Base-by-base conservation (phyloP, 768 basidiomycete genomes). In the Brasilioporus rufonigricans region DNA sequence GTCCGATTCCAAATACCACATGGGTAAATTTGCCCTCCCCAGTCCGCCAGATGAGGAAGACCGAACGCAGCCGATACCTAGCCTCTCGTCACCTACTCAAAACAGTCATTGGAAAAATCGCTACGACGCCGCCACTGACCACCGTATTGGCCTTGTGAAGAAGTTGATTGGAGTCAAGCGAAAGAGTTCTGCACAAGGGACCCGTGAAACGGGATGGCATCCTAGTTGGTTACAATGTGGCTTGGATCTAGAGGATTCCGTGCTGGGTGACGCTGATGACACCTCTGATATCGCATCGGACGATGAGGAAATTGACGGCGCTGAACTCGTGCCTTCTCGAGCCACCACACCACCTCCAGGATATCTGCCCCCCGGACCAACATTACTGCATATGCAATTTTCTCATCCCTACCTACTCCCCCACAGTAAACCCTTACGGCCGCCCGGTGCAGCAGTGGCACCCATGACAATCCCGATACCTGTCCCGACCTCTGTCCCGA, bases 111-210 rank as follows among this genome's bases (percentile, higher is more conserved):
- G 86, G 87, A 71, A 73, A 52, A 61, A 61, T 31, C 76, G 72
- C 58, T 93, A 91, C 59, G 65, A 77, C 12, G 78, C 77, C 3
- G 78, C 71, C 13, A 92, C 91, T 2, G 86, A 92, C 60, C 90
- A 88, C 5, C 77, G 89, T 18, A 74, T 91, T 13, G 82, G 85
- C 3, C 76, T 91, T 11, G 79, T 89, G 38, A 77, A 75, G 56
- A 85, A 84, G 66, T 67, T 92, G 41, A 82, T 84, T 53, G 87
- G 85, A 1, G 79, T 84, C 27, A 91, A 90, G 73, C 76, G 88
- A 58, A 91, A 85, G 70, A 72, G 65, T 12, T 59, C 64, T n/a
- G 70, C 70, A 26, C 74, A 78, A 57, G 73, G 71, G 5, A 54
- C 58, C 19, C 71, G 76, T 12, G 65, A 67, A 26, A 47, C 61